Base-by-base conservation (phyloP, 192 early-diverging fungal genomes). In the Coemansia sp. region DNA sequence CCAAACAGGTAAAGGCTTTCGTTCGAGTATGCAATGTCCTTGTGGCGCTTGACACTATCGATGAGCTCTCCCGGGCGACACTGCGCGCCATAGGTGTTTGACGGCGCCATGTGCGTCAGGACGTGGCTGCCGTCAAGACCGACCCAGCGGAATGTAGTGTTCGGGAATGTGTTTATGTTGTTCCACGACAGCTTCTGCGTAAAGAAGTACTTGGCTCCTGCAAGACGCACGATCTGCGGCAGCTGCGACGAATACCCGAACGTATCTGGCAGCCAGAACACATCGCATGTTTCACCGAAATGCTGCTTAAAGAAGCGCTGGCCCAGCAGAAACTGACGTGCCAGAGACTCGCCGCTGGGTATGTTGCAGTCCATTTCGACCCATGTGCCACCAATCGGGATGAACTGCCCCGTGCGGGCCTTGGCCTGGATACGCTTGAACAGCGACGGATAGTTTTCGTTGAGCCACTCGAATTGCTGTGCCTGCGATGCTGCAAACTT, bases 111-210 rank as follows among this genome's bases (percentile, higher is more conserved):
- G 62, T 98, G 94, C 0, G 90, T 91, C 62, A 96, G 72, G 15
- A 94, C 83, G 55, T 85, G 82, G 34, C 90, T 89, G 4, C 93
- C 90, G 74, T 96, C 90, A 11, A 94, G 72, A 23, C 91, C 93
- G 11, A 88, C 84, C 96, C 96, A 98, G 75, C 82, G 87, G 76
- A 98, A 98, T 0, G 95, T 94, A 0, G 96, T 94, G 66, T 94
- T 85, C 4, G 96, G 96, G 70, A 98, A 97, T 83, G 88, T 92
- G 82, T 98, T 98, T 63, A 98, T 94, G 68, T 93, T 96, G 79
- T 97, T 97, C 96, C 96, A 98, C 9, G 92, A 94, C 31, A 98
- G 78, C 74, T 98, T 98, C 73, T 97, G 96, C 2, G 96, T 98
- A 75, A 97, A 98, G 62, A 98, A 98, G 74, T 96, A 98, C 68